These are phyloP conservation scores for Salix purpurea DNA, from an alignment of 345 rosid species.

Conservation along the genomic window DNA sequence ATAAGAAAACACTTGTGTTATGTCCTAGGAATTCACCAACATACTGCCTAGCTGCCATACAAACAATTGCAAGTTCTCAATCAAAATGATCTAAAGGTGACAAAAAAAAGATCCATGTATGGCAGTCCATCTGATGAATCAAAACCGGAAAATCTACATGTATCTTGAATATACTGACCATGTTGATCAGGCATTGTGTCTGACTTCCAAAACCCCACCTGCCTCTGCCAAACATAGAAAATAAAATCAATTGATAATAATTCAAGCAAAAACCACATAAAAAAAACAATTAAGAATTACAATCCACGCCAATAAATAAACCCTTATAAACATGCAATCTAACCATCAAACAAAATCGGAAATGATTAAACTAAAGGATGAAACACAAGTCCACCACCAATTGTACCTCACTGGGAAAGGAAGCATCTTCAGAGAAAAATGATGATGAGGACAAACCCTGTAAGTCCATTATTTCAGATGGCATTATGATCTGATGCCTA, in stretches of 20 bases:
- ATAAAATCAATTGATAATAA: constrained; percentile 6
- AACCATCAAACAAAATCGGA: not conserved
- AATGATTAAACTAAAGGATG: not conserved
- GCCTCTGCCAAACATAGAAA: constrained; percentile 32
- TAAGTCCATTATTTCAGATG: constrained; percentile 32
- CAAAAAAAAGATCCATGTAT: not conserved
- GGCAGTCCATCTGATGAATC: not conserved
- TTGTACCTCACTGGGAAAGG: constrained; percentile 36
- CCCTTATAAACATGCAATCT: not conserved
- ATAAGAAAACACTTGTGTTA: not conserved
- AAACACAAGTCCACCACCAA: not conserved
- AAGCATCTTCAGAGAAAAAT: constrained; percentile 25
- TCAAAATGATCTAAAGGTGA: not conserved
- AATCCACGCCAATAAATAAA: not conserved
- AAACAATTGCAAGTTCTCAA: not conserved
- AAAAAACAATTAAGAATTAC: not conserved
- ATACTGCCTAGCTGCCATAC: not conserved
- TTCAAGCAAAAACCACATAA: not conserved
- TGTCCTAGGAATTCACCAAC: not conserved
- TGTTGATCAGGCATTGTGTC: constrained; percentile 29
- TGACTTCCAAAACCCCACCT: constrained; percentile 46
- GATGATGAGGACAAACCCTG: constrained; percentile 34
- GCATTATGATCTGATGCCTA: constrained; percentile 24
- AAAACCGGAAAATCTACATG: not conserved
- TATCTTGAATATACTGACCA: constrained; percentile 30